Evolutionary conservation across 805 yeast genomes (phyloP).

Genomic region (Scheffersomyces ergatensis): DNA sequence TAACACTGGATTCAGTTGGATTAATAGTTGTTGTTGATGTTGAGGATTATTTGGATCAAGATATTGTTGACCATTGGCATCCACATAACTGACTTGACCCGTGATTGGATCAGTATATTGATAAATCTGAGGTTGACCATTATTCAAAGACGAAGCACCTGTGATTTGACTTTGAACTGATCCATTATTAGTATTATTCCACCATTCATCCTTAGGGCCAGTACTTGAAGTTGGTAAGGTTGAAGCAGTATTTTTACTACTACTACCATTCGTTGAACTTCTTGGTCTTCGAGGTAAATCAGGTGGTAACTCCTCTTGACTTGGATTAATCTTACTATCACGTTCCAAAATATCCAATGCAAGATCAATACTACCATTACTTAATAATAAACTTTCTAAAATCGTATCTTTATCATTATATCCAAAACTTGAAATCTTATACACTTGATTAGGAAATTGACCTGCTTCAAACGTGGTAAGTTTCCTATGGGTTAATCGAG

Average conservation of each 20-base stretch:
- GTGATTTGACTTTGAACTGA: neutral
- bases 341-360: constrained; percentile 59
- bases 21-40: constrained; percentile 37
- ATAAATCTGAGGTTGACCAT: constrained; percentile 45
- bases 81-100: constrained; percentile 65
- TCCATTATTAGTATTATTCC: constrained; percentile 4
- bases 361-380: constrained; percentile 56
- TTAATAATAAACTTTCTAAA: constrained; percentile 59
- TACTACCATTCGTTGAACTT: constrained; percentile 11
- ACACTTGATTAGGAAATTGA: constrained; percentile 49
- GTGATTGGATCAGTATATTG: constrained; percentile 74
- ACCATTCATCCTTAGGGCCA: constrained; percentile 14
- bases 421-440: constrained; percentile 49
- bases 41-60: constrained; percentile 47
- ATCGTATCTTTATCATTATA: constrained; percentile 53
- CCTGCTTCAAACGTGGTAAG: constrained; percentile 53
- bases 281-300: constrained; percentile 40
- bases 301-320: constrained; percentile 46
- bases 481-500: constrained; percentile 47
- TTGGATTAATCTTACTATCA: constrained; percentile 32
- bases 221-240: neutral
- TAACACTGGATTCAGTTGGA: constrained; percentile 32
- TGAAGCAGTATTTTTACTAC: neutral
- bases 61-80: constrained; percentile 65
- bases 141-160: constrained; percentile 16